Evolutionary conservation across 2,329 filamentous ascomycete genomes (phyloP), one percentile per base, ranked within the genome.

Genomic region (Verticillium albo-atrum): DNA sequence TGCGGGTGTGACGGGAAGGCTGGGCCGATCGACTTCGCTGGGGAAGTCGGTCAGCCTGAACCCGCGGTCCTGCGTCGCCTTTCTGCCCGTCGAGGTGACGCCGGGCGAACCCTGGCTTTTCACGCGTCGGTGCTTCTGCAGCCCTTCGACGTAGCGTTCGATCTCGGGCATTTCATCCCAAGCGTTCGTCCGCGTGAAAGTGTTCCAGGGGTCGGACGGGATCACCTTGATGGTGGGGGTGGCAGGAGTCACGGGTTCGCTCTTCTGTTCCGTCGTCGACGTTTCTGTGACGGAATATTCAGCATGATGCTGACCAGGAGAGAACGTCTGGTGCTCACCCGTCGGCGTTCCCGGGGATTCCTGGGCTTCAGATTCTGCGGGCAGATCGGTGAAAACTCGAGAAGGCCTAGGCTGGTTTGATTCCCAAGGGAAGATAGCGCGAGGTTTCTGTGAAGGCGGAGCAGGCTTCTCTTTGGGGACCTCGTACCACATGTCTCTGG

Each of bases 131-230:
- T 85, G 82, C 71, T 88, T 86, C 67, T 89, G 87, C 59, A 96
- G 79, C 57, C 85, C 82, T 63, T 91, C 90, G 58, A 98, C 90
- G 71, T 97, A 99, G 63, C 85, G 84, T 68, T 91, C 88, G 67
- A 99, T 99, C 65, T 91, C 89, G 14, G 91, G 90, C 57, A 96
- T 84, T 57, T 91, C 90, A 68, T 99, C 95, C 95, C 95, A 99
- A 17, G 92, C 93, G 73, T 98, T 99, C 56, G 81, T 85, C 54
- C 87, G 83, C n/a, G 85, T 80, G 71, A 89, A 97, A 54, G 82
- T 82, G 63, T 86, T 83, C 90, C 91, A 96, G 23, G 87, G 82
- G 67, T 88, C 81, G 55, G 83, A 76, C 37, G 80, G 70, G 25
- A 74, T 76, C 59, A 78, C 66, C 52, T 74, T 74, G 61, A 81